Conservation (phyloP, 2,329 filamentous ascomycete species). For the Anthostomella pinea region DNA sequence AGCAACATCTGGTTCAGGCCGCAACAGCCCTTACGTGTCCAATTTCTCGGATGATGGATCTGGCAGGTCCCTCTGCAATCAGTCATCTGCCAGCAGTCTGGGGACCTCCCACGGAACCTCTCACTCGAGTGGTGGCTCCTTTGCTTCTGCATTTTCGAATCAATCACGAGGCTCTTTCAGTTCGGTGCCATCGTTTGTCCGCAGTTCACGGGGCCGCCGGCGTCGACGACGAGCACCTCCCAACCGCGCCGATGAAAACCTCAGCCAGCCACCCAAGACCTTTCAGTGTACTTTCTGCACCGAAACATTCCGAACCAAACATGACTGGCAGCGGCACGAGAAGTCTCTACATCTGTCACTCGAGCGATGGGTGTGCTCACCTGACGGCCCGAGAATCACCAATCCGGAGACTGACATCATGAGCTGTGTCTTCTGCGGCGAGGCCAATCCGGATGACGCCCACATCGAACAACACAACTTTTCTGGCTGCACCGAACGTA, state of each 20-base stretch:
- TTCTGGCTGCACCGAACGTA: conserved; percentile 64
- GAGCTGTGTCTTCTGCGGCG: conserved; percentile 59
- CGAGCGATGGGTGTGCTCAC: conserved; percentile 63
- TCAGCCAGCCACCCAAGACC: conserved; percentile 48
- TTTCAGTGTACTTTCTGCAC: conserved; percentile 70
- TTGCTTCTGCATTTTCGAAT: conserved; percentile 57
- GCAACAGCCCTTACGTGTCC: conserved; percentile 56
- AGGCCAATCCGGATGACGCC: conserved; percentile 50
- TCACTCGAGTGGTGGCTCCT: conserved; percentile 56
- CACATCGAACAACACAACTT: conserved; percentile 60
- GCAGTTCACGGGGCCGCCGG: conserved; percentile 42
- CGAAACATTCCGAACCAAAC: conserved; percentile 64
- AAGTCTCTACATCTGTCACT: conserved; percentile 64
- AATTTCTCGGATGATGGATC: conserved; percentile 62
- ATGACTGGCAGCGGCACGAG: conserved; percentile 70
- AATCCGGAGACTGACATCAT: conserved; percentile 57
- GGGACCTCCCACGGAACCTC: conserved; percentile 61
- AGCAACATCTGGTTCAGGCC: conserved; percentile 46
- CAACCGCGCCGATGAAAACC: conserved; percentile 36
- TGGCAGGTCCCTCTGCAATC: conserved; percentile 54
- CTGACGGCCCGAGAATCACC: conserved; percentile 52
- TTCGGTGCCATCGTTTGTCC: conserved; percentile 43
- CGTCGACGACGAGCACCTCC: conserved; percentile 46
- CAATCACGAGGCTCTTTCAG: conserved; percentile 56
- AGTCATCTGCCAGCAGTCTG: conserved; percentile 58